Conservation (phyloP, 306 rosid species). For the Fragaria nilgerrensis region DNA sequence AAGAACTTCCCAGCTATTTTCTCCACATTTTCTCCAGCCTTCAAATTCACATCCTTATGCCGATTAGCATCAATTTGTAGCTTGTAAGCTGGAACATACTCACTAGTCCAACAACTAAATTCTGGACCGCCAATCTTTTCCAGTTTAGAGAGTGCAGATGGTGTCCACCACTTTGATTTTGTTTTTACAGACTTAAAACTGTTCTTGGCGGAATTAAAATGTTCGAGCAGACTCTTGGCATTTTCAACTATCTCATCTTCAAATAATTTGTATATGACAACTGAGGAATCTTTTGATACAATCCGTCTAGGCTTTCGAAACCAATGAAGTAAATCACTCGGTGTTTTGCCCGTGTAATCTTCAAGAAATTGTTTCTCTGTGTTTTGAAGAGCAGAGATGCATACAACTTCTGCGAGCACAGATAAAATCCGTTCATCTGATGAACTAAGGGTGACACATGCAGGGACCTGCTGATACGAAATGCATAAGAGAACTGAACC, state of each 20-base stretch:
- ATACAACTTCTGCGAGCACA: slow-evolving; percentile 75
- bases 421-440: slow-evolving; percentile 59
- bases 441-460: slow-evolving; percentile 67
- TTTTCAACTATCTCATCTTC: slow-evolving; percentile 80
- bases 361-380: slow-evolving; percentile 62
- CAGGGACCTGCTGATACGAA: slow-evolving; percentile 85
- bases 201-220: slow-evolving; percentile 48
- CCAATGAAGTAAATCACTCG: slow-evolving; percentile 53
- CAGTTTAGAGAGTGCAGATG: slow-evolving; percentile 48
- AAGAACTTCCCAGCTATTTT: slow-evolving; percentile 77
- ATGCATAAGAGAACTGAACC: slow-evolving; percentile 86
- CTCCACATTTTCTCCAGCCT: slow-evolving; percentile 70
- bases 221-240: slow-evolving; percentile 61
- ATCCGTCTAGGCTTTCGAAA: slow-evolving; percentile 52
- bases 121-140: slow-evolving; percentile 88
- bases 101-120: slow-evolving; percentile 81
- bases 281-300: slow-evolving; percentile 64
- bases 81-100: slow-evolving; percentile 71
- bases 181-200: slow-evolving; percentile 34
- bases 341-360: slow-evolving; percentile 36
- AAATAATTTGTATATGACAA: slow-evolving; percentile 56
- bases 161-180: slow-evolving; percentile 64
- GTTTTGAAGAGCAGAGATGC: slow-evolving; percentile 66
- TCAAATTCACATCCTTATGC: slow-evolving; percentile 51
- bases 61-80: slow-evolving; percentile 62